Evolutionary conservation across 371 early-diverging fungal species (phyloP).

Genomic region (Capillidium heterosporum): DNA sequence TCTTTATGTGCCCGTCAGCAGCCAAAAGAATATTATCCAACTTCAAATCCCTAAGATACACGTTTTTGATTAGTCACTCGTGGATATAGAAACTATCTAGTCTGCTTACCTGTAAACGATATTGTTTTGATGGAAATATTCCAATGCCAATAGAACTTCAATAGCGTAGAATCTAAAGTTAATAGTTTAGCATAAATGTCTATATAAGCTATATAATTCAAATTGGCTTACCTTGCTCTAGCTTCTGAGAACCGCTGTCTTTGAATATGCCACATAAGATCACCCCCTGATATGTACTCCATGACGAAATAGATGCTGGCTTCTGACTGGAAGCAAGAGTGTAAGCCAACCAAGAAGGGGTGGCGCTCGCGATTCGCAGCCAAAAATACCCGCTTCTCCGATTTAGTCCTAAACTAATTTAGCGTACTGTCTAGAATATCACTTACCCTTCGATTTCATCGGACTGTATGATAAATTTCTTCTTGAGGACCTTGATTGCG

Average conservation of each 20-base stretch:
- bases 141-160: slow-evolving; percentile 90
- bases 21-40: slow-evolving; percentile 93
- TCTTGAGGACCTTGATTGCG: slow-evolving; percentile 96
- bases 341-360: slow-evolving; percentile 92
- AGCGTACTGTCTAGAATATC: too few relatives aligned
- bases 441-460: too few relatives aligned
- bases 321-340: slow-evolving; percentile 88
- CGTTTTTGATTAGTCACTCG: too few relatives aligned
- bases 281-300: slow-evolving; percentile 98
- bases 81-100: too few relatives aligned
- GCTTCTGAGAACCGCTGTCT: slow-evolving; percentile 65
- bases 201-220: too few relatives aligned
- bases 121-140: slow-evolving; percentile 84
- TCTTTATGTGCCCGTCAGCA: slow-evolving; percentile 89
- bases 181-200: too few relatives aligned
- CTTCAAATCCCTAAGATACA: slow-evolving; percentile 96
- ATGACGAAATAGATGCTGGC: slow-evolving; percentile 91
- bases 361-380: slow-evolving; percentile 72
- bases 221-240: slow-evolving; percentile 82
- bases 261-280: slow-evolving; percentile 94
- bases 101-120: too few relatives aligned
- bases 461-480: too few relatives aligned
- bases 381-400: slow-evolving; percentile 85
- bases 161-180: slow-evolving; percentile 96
- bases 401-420: slow-evolving; percentile 80